Evolutionary conservation across 2,329 filamentous ascomycete genomes (phyloP), one percentile per base, ranked within the genome.

Genomic region (Botrytis deweyae): DNA sequence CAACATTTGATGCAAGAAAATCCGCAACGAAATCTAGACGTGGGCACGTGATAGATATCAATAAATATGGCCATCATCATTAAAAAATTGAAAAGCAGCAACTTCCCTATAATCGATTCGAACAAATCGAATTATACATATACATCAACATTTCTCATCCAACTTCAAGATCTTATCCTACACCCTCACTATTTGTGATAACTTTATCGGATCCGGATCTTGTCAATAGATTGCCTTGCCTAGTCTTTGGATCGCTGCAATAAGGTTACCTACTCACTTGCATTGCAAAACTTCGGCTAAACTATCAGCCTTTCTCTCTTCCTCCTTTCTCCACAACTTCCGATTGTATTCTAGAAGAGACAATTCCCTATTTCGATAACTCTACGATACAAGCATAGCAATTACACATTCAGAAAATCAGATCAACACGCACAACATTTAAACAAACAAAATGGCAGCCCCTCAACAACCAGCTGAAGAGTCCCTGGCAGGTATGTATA

Each of bases 391-490:
- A n/a, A 67, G 55, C 61, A 52, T 42, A 33, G 38, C 36, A 38
- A 69, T 25, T 42, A 64, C 59, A 67, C 38, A 33, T 58, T 25
- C 18, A 25, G 38, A 55, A 59, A 49, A 25, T 29, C 12, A 65
- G 49, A 52, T 29, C 52, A 58, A 18, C n/a, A 62, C 55, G 7
- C 68, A n/a, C 5, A 22, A 10, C n/a, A 22, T 38, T 16, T 25
- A 33, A 6, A 42, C 29, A 61, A 29, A 10, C 68, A 40, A 33
- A 66, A 63, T 58, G 52, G 52, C 25, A 40, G 25, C 36, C 25
- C 16, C 38, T 42, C 64, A n/a, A 79, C 78, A 76, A 80, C 80
- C 62, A 75, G 72, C 68, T 75, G 78, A 75, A 75, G 74, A 73
- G 69, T n/a, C 64, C 44, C 62, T 73, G 40, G 14, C 64, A 33